Base-by-base conservation (phyloP, 441 rosid genomes). In the Corymbia calophylla region DNA sequence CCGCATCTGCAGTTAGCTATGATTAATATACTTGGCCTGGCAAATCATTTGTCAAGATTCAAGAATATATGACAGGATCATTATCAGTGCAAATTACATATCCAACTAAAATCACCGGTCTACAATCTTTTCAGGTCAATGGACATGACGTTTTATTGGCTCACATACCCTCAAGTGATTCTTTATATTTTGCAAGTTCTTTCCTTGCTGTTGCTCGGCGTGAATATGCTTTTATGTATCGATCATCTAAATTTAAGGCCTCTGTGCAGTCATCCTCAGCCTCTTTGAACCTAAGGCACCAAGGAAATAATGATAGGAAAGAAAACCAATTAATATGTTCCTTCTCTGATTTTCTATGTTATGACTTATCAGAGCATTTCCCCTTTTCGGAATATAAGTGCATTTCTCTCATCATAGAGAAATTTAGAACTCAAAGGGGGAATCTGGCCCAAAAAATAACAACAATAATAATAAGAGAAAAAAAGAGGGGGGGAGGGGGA, bases 231-330 rank as follows among this genome's bases (percentile, higher is more conserved):
- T 98, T 97, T 60, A 94, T 93, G 91, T 95, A 96, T 90, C 95
- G 97, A 88, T 98, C 99, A 93, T 98, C 99, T 29, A 96, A 92
- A 93, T 95, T 96, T 90, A 98, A 93, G 66, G 98, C 97, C 95
- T 98, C 99, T 47, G 99, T 94, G 91, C 99, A 96, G 91, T 98
- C 99, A 92, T 93, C 95, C 91, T 96, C 99, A 70, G 99, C 99
- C 92, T 96, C 97, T 89, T 89, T 94, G 91, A 94, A 98, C 92
- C 99, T 95, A 91, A 91, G 23, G 29, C 90, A 32, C 73, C 90
- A 60, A 58, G 82, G 90, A 27, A 60, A 60, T 81, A 88, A 68
- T 82, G 89, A 66, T 66, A 31, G 39, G 81, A 53, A 51, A 51
- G 9, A 13, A 12, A 87, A 21, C 4, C 44, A 81, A 86, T 32